Conservation (phyloP, 73 alveolate species). For the Tetrahymena thermophila region DNA sequence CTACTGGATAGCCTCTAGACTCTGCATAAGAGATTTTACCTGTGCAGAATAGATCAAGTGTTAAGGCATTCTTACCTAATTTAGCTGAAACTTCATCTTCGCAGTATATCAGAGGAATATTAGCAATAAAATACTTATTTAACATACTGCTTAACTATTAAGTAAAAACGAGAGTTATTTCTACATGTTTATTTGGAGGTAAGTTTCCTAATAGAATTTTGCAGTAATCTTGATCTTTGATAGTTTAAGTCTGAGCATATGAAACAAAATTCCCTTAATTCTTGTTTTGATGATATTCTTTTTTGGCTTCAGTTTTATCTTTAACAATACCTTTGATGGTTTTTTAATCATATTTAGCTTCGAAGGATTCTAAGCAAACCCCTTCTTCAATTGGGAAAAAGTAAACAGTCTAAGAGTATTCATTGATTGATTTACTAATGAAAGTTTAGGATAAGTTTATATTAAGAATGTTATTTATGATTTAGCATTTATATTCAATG, state of each 20-base stretch:
- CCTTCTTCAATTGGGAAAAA: background rate
- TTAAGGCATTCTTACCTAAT: background rate
- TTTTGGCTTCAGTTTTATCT: conserved; percentile 5
- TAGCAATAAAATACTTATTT: background rate
- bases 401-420: background rate
- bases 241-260: background rate
- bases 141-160: background rate
- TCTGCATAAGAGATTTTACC: background rate
- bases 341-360: background rate
- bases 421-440: background rate
- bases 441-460: background rate
- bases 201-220: conserved; percentile 3
- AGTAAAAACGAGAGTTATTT: background rate
- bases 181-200: background rate
- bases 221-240: background rate
- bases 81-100: background rate
- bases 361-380: background rate
- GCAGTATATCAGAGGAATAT: background rate
- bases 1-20: background rate
- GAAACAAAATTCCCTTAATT: conserved; percentile 15
- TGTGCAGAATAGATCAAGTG: background rate
- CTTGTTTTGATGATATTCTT: background rate
- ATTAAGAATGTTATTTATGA: background rate
- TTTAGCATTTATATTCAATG: background rate
- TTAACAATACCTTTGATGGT: conserved; percentile 8